Percentiles rank a stretch among this genome's conserved stretches.
These are phyloP conservation scores for Boletus tylopilopsis DNA, from an alignment of 768 basidiomycete genomes.

Conservation along the genomic window DNA sequence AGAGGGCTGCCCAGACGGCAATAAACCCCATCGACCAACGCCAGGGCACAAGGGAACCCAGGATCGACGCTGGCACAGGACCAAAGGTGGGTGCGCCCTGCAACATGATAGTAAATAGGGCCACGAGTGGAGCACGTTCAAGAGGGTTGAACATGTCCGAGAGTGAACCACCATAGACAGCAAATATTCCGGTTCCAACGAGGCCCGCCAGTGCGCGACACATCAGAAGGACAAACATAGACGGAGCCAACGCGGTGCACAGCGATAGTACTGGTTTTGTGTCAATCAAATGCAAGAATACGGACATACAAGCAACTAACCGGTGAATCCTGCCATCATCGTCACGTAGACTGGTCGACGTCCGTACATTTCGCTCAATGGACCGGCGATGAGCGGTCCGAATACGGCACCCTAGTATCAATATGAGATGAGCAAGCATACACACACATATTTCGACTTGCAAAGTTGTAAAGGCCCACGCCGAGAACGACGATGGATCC, in stretches of 20 bases:
- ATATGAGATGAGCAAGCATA: background rate
- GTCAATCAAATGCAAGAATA: constrained; percentile 5
- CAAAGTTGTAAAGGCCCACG: constrained; percentile 26
- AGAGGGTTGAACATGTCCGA: constrained; percentile 28
- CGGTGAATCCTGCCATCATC: constrained; percentile 20
- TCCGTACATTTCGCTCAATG: constrained; percentile 25
- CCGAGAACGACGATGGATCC: constrained; percentile 24
- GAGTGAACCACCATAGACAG: constrained; percentile 29
- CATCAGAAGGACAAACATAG: constrained; percentile 14
- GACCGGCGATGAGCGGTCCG: constrained; percentile 25
- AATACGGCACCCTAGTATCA: constrained; percentile 20
- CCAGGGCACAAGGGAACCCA: constrained; percentile 22
- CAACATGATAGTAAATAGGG: constrained; percentile 28
- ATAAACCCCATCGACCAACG: constrained; percentile 27
- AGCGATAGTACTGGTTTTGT: constrained; percentile 19
- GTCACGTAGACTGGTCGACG: constrained; percentile 22
- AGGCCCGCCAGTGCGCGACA: constrained; percentile 23
- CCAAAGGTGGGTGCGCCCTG: constrained; percentile 30
- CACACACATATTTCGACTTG: constrained; percentile 2
- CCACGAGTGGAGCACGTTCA: constrained; percentile 27
- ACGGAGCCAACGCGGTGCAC: constrained; percentile 21
- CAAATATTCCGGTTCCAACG: constrained; percentile 25
- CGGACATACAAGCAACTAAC: constrained; percentile 7
- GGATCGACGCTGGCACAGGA: constrained; percentile 23
- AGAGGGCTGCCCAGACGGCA: constrained; percentile 20